These are phyloP conservation scores for Hericium erinaceus DNA, from an alignment of 768 basidiomycete genomes.

Conservation along the genomic window DNA sequence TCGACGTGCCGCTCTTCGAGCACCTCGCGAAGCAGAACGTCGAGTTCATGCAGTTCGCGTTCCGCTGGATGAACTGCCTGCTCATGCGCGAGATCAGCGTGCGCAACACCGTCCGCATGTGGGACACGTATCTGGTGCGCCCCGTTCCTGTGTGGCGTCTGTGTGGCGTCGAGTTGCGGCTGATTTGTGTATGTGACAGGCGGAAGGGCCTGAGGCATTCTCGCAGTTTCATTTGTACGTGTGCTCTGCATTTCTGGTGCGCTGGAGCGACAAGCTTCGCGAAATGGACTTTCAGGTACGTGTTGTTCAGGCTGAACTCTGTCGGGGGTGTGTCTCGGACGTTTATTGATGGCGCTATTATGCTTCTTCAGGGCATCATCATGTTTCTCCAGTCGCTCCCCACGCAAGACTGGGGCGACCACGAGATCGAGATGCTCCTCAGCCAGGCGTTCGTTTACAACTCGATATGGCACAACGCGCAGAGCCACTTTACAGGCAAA, in stretches of 20 bases:
- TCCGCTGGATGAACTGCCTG: constrained; percentile 99
- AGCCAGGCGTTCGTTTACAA: constrained; percentile 93
- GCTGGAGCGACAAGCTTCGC: constrained; percentile 88
- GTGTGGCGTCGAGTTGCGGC: not conserved
- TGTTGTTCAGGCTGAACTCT: not conserved
- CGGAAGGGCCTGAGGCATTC: constrained; percentile 96
- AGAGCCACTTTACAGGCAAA: constrained; percentile 72
- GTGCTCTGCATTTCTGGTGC: constrained; percentile 92
- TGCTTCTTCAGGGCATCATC: constrained; percentile 72
- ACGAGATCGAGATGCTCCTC: constrained; percentile 90
- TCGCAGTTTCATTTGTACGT: constrained; percentile 99
- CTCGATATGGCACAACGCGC: constrained; percentile 88
- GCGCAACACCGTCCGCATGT: constrained; percentile 95
- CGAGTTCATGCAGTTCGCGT: constrained; percentile 99
- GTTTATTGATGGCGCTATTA: not conserved
- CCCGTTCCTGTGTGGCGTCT: not conserved
- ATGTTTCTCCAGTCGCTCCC: constrained; percentile 95
- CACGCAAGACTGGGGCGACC: constrained; percentile 90
- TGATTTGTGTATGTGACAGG: constrained; percentile 36
- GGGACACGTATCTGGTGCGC: constrained; percentile 96
- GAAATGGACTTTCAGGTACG: constrained; percentile 97
- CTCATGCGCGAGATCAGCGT: constrained; percentile 98
- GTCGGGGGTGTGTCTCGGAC: not conserved
- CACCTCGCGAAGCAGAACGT: constrained; percentile 89
- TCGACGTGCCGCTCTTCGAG: constrained; percentile 78